A percentile compares a stretch with the other conserved stretches of the same genome.
These are phyloP conservation scores for Dryadomyces quercus-mongolicae DNA, from an alignment of 2,329 filamentous ascomycete species.

Conservation along the genomic window DNA sequence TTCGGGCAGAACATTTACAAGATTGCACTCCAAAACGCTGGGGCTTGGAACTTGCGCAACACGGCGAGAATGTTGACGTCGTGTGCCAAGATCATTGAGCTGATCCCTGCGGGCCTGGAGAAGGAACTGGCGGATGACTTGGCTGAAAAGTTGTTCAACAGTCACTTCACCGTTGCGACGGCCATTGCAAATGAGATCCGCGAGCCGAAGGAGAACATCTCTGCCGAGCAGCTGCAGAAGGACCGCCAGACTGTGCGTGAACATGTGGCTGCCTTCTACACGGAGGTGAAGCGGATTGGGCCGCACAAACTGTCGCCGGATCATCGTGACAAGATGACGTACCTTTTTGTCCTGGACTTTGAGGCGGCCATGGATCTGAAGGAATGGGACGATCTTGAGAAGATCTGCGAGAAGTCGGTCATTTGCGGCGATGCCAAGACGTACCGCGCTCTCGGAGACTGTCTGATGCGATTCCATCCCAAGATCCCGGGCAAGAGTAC, in stretches of 20 bases:
- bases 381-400: constrained; percentile 52
- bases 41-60: constrained; percentile 14
- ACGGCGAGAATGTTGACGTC: constrained; percentile 43
- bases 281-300: constrained; percentile 25
- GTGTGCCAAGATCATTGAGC: constrained; percentile 38
- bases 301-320: constrained; percentile 33
- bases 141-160: constrained; percentile 50
- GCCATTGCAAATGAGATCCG: no score
- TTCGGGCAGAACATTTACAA: constrained; percentile 38
- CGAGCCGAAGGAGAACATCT: no score
- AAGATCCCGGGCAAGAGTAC: constrained; percentile 13
- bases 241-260: constrained; percentile 49
- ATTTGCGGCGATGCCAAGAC: constrained; percentile 30
- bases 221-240: constrained; percentile 38
- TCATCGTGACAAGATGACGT: constrained; percentile 48
- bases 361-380: constrained; percentile 59
- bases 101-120: constrained; percentile 36
- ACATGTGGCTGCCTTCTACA: constrained; percentile 48
- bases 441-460: constrained; percentile 55
- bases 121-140: constrained; percentile 27
- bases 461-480: constrained; percentile 40
- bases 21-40: constrained; percentile 16
- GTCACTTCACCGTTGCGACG: constrained; percentile 53
- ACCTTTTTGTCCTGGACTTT: constrained; percentile 65
- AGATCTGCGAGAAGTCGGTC: constrained; percentile 42